These are phyloP conservation scores for Endocalyx cinctus DNA, from an alignment of 2,329 filamentous ascomycete species.

Conservation along the genomic window DNA sequence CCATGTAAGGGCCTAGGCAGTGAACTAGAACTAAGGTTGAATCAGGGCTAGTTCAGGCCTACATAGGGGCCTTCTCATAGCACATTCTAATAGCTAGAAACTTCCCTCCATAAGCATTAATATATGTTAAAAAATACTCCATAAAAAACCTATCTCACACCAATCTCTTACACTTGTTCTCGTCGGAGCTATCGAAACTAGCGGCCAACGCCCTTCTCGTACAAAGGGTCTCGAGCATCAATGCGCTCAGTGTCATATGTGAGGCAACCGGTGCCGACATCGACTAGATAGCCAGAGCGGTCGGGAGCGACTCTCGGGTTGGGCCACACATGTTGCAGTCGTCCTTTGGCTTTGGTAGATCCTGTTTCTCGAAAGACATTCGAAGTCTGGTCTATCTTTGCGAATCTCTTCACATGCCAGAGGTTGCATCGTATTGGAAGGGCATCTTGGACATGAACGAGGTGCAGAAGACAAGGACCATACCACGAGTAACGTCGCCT, in stretches of 20 bases:
- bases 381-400: conserved; percentile 68
- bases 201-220: conserved; percentile 75
- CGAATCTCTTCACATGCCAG: conserved; percentile 60
- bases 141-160: too few relatives aligned
- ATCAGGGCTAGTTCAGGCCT: too few relatives aligned
- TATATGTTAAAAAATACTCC: too few relatives aligned
- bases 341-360: conserved; percentile 70
- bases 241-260: conserved; percentile 70
- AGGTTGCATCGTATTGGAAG: conserved; percentile 71
- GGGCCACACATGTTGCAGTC: conserved; percentile 68
- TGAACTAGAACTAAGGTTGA: too few relatives aligned
- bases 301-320: conserved; percentile 66
- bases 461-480: conserved; percentile 65
- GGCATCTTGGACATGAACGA: conserved; percentile 71
- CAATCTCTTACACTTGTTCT: too few relatives aligned
- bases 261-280: conserved; percentile 70
- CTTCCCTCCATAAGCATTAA: too few relatives aligned
- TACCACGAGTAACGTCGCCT: conserved; percentile 57
- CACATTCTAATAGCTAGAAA: too few relatives aligned
- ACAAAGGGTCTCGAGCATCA: conserved; percentile 74
- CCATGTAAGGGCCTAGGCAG: too few relatives aligned
- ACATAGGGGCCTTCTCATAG: too few relatives aligned
- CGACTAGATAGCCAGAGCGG: conserved; percentile 61
- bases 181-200: conserved; percentile 71
- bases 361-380: conserved; percentile 76